phyloP scores from a whole-genome alignment of 352 stramenopile species.

The Phytophthora melonis region DNA sequence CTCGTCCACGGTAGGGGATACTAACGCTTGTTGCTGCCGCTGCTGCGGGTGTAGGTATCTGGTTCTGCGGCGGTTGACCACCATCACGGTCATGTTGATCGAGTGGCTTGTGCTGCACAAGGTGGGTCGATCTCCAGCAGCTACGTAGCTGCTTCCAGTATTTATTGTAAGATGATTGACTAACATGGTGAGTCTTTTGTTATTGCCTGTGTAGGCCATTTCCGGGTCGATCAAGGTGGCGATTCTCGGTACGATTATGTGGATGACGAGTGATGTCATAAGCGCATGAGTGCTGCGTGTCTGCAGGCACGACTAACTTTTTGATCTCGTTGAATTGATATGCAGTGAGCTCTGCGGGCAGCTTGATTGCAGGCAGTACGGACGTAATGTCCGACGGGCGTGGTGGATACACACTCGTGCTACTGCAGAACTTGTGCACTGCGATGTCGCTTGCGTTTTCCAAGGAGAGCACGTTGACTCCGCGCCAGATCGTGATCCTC shows the following conservation, averaged over 20 bases:
- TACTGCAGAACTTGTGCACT: constrained; percentile 78
- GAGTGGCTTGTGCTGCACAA: constrained; percentile 80
- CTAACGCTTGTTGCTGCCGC: neutral
- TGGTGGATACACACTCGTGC: constrained; percentile 65
- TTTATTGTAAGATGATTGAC: neutral
- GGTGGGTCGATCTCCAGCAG: constrained; percentile 14
- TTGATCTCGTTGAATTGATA: neutral
- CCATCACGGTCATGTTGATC: constrained; percentile 81
- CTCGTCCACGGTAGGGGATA: too few relatives aligned
- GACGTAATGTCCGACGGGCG: constrained; percentile 52
- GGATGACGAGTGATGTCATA: neutral
- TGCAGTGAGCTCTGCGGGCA: constrained; percentile 68
- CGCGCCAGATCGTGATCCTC: constrained; percentile 62
- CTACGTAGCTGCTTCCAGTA: neutral
- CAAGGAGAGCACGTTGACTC: constrained; percentile 67
- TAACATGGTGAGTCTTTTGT: neutral
- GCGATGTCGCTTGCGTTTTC: constrained; percentile 68
- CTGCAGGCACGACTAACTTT: constrained; percentile 10
- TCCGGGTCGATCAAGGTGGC: constrained; percentile 61
- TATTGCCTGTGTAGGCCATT: constrained; percentile 39
- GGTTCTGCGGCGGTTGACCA: constrained; percentile 75
- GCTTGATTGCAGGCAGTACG: constrained; percentile 62
- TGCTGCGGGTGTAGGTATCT: constrained; percentile 45
- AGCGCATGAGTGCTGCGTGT: too few relatives aligned
- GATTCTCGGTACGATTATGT: constrained; percentile 55